Base-by-base conservation (phyloP, 169 alveolate genomes). In the Cyclospora cayetanensis region DNA sequence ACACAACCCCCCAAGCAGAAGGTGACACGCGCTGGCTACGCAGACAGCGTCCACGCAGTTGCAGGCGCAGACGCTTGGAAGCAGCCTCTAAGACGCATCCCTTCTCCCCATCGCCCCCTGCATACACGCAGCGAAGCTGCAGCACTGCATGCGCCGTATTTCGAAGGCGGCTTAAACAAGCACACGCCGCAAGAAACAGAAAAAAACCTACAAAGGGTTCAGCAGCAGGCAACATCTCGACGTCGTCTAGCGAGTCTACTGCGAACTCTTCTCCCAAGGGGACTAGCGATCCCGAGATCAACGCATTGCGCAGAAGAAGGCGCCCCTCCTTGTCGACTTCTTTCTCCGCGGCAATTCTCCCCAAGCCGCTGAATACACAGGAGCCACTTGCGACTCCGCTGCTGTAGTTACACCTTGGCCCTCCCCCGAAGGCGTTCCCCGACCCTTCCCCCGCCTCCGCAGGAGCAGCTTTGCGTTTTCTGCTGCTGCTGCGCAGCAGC, bases 401-500 rank as follows among this genome's bases (percentile, higher is more conserved):
- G 50, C 80, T 68, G 29, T 5, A 1, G 74, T 4, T 27, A n/a
- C 74, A 27, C 46, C 80, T 42, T 15, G 80, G 80, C 31, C 80
- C 80, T 9, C 80, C 80, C 5, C 80, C 39, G 34, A 42, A 68
- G 18, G 80, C 31, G 39, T 50, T 68, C 31, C 80, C 46, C 11
- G 52, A 25, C 52, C 80, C 50, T 12, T 68, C 80, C 50, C 52
- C 80, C 1, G 74, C 74, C 7, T 42, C 80, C 31, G n/a, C 80
- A 31, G 80, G 46, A 4, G 52, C 50, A 29, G 80, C 46, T 39
- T 68, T 68, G 31, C 80, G 80, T 50, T 68, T 68, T 29, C 80
- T 68, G 80, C 52, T 68, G 80, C 52, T 68, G 46, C 46, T 68
- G 52, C 80, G 80, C 52, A 68, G 39, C n/a, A 34, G 80, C 80